phyloP scores from a whole-genome alignment of 1,284 basidiomycete genomes.

The Malassezia arunalokei region DNA sequence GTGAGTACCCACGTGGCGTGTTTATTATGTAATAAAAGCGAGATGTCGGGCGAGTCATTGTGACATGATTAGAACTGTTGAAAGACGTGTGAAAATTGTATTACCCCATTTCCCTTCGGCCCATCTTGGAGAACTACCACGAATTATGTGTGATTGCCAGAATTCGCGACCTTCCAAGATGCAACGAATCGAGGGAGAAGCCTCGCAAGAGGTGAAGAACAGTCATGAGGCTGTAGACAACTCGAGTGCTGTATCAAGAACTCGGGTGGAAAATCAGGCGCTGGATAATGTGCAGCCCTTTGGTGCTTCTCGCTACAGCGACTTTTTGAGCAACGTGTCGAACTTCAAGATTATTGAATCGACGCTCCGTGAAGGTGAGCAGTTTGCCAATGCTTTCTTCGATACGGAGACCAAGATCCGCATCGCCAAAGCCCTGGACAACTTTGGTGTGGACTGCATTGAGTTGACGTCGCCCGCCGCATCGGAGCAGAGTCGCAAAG shows the following conservation, averaged over 20 bases:
- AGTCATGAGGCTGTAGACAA: slow-evolving; percentile 39
- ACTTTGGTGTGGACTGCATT: slow-evolving; percentile 87
- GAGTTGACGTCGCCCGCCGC: slow-evolving; percentile 97
- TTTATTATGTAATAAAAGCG: neutral
- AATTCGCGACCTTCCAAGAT: slow-evolving; percentile 19
- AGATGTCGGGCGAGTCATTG: neutral
- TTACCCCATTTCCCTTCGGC: neutral
- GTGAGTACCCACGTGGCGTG: too few species aligned
- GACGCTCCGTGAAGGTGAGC: slow-evolving; percentile 82
- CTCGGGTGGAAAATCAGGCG: slow-evolving; percentile 9
- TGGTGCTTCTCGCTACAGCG: slow-evolving; percentile 26
- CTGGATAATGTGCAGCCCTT: slow-evolving; percentile 30
- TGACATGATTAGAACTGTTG: neutral
- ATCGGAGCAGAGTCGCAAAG: slow-evolving; percentile 82
- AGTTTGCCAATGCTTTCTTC: slow-evolving; percentile 99
- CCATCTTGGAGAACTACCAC: neutral
- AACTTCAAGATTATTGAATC: slow-evolving; percentile 74
- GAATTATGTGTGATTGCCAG: slow-evolving; percentile 29
- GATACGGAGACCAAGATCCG: slow-evolving; percentile 99
- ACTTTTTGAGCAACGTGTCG: slow-evolving; percentile 44
- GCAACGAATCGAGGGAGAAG: slow-evolving; percentile 30
- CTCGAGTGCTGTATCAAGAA: slow-evolving; percentile 6
- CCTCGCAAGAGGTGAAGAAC: slow-evolving; percentile 19
- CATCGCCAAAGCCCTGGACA: slow-evolving; percentile 66
- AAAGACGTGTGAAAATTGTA: neutral